Evolutionary conservation across 441 rosid species (phyloP), one percentile per base, ranked within the genome.

Genomic region (Raphanus hybrid): DNA sequence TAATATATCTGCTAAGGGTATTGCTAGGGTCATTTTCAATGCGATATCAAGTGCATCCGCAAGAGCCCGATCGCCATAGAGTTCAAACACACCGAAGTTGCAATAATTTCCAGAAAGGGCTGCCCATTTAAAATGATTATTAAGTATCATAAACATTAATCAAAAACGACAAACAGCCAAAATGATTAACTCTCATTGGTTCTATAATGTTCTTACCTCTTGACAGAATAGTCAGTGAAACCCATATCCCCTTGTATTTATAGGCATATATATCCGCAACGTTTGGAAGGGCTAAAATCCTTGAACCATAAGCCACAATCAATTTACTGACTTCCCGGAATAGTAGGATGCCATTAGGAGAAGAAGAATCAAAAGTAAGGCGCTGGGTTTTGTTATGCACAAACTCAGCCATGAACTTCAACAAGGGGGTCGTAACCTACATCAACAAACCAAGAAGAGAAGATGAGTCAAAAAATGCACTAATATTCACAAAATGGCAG

Each of bases 181-280:
- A 57, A 32, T 0, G 54, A 50, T 26, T 18, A 54, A 48, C 32
- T 73, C 71, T 67, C 57, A 12, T 20, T 67, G 58, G 59, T 73
- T 75, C 27, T n/a, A 52, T 14, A 20, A 76, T 39, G 78, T 35
- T 64, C 86, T 81, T 68, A 97, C 99, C 99, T 97, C 96, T 90
- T 61, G 98, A 85, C 8, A 97, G 92, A 87, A 97, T 84, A 41
- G 91, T 87, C 79, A 93, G 87, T 57, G 95, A 92, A 82, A 97
- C 92, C 98, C 99, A 94, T 71, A 93, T 94, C 77, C 99, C 99
- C 84, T 97, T 97, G 90, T 97, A 97, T 74, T 97, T 97, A 88
- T 82, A 92, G 85, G 94, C 89, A 84, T 97, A 97, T 70, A 94
- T 89, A 80, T 94, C 98, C 16, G 99, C 92, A 58, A 82, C 93